phyloP scores from a whole-genome alignment of 2,329 filamentous ascomycete genomes.

The Hymenoscyphus fraxineus region DNA sequence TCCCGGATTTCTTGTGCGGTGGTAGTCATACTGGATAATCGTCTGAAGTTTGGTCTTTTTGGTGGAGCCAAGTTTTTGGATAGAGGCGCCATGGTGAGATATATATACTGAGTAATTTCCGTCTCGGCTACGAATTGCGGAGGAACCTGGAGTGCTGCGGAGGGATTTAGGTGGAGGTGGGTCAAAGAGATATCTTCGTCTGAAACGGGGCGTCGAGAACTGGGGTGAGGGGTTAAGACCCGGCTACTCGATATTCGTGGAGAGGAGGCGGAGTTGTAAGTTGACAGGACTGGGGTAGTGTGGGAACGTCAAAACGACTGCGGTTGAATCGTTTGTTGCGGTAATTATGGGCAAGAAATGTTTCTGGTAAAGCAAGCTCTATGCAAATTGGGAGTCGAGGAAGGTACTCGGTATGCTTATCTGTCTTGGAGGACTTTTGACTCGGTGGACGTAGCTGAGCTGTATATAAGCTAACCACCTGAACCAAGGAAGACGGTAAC shows the following conservation, averaged over 20 bases:
- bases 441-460: background rate
- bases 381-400: background rate
- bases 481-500: background rate
- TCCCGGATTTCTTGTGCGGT: slow-evolving; percentile 33
- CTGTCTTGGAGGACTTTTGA: background rate
- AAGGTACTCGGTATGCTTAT: background rate
- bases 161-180: slow-evolving; percentile 8
- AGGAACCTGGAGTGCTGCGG: slow-evolving; percentile 11
- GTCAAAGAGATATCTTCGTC: slow-evolving; percentile 8
- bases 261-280: slow-evolving; percentile 4
- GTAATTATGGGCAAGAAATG: background rate
- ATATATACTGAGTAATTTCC: slow-evolving; percentile 6
- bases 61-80: slow-evolving; percentile 16
- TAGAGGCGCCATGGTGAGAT: slow-evolving; percentile 21
- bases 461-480: background rate
- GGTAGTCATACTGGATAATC: slow-evolving; percentile 35
- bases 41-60: slow-evolving; percentile 29
- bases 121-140: slow-evolving; percentile 1
- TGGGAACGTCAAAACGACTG: background rate
- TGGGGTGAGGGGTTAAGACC: slow-evolving; percentile 4
- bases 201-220: slow-evolving; percentile 10
- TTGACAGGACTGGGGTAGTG: background rate
- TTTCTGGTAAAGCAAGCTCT: background rate
- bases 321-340: slow-evolving; percentile 5
- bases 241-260: slow-evolving; percentile 10